phyloP scores from a whole-genome alignment of 164 flowering plant species.

The Liriodendron chinense region DNA sequence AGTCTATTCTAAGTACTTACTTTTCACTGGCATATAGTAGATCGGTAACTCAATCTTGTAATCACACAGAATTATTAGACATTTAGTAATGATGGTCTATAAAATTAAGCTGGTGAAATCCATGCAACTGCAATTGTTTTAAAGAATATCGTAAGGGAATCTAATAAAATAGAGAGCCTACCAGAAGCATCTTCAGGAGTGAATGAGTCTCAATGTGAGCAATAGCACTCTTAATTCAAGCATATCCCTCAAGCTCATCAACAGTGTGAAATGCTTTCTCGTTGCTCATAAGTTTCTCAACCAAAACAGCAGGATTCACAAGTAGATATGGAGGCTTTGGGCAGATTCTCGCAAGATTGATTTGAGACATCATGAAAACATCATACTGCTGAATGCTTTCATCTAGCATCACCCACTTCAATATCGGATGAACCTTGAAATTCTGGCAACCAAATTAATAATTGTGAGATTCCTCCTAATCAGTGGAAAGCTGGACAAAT shows the following conservation, averaged over 20 bases:
- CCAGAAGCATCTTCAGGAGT: slow-evolving; percentile 89
- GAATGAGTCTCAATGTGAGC: slow-evolving; percentile 91
- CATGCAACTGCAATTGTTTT: not conserved
- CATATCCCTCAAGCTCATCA: slow-evolving; percentile 68
- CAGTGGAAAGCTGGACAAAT: slow-evolving; percentile 22
- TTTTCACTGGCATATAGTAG: no score
- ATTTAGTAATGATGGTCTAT: not conserved
- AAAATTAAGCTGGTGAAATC: not conserved
- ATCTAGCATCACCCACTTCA: slow-evolving; percentile 81
- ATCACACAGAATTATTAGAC: not conserved
- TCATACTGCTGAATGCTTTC: slow-evolving; percentile 91
- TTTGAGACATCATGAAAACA: slow-evolving; percentile 92
- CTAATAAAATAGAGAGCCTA: slow-evolving; percentile 18
- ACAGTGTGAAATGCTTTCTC: slow-evolving; percentile 72
- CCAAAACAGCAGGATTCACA: slow-evolving; percentile 88
- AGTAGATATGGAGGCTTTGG: slow-evolving; percentile 80
- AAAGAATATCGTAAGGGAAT: not conserved
- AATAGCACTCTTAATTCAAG: slow-evolving; percentile 57
- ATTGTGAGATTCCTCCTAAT: slow-evolving; percentile 74
- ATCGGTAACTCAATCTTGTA: not conserved
- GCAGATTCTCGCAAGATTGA: slow-evolving; percentile 94
- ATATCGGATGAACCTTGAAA: slow-evolving; percentile 52
- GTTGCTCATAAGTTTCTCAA: slow-evolving; percentile 74
- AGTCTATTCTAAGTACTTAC: no score
- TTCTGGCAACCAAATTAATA: slow-evolving; percentile 59